Evolutionary conservation across 345 rosid species (phyloP), one percentile per base, ranked within the genome.

Genomic region (Salix dunnii): DNA sequence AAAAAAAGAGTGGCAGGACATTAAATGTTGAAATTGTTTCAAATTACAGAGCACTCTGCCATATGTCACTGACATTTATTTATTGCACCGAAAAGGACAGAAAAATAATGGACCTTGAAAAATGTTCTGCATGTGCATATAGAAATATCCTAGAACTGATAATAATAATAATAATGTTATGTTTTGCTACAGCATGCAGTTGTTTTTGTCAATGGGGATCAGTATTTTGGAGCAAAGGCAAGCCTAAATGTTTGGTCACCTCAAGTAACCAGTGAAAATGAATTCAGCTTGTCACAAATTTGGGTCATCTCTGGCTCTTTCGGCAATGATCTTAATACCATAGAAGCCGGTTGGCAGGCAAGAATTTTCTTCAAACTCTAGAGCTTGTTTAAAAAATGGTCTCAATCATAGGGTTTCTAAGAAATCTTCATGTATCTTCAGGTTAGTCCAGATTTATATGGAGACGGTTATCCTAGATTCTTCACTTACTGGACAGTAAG

Each of bases 311-410:
- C 84, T 38, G 84, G 84, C 36, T 82, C 84, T 18, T 82, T 82
- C 62, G 81, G 81, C 46, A 71, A 78, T 58, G 84, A 82, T 78
- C 67, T 82, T 55, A 82, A 82, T 25, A 82, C 84, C 66, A 82
- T 82, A 35, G 84, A 82, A 74, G 84, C 84, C 23, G 84, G 84
- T 75, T 82, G 84, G 84, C 84, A 82, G 81, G 84, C 67, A 82
- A 70, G 81, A 40, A 10, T 27, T 64, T 4, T 13, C 30, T 31
- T 5, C 11, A 9, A n/a, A 58, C 63, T 11, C 28, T 58, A 3
- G 35, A 13, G 0, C 35, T 30, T 43, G 38, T 11, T 63, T 30
- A 68, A 68, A 66, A 60, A 64, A 64, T 17, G 3, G 25, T 10
- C 36, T 13, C 36, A 27, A 38, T 38, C 6, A 6, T 28, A 35